Base-by-base conservation (phyloP, 1,284 basidiomycete species). In the Apiotrichum laibachii region DNA sequence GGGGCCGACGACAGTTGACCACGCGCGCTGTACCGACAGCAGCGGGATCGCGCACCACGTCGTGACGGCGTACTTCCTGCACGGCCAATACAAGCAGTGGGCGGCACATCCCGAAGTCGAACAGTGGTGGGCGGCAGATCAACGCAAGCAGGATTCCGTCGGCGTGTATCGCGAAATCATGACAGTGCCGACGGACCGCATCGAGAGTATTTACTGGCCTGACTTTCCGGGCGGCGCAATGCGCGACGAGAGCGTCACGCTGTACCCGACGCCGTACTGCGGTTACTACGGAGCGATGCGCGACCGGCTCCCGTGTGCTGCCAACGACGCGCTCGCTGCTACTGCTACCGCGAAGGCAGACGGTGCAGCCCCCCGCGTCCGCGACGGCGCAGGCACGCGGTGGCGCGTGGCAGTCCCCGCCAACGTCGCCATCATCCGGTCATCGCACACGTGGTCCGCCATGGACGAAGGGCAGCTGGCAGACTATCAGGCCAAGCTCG, bases 241-340 rank as follows among this genome's bases (percentile, higher is more conserved):
- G 50, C 34, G 19, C 22, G 55, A 56, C 35, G 21, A 47, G 10
- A 35, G 35, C 21, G 47, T 56, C 6, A 34, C 34, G 47, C 19
- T 60, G 12, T 60, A 60, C 35, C 59, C 59, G 3, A 60, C 59
- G n/a, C 59, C 59, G 37, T 60, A 60, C 51, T 60, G 54, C 50
- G 59, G 59, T 43, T 60, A 60, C 51, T 60, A 60, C 22, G 59
- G 59, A 5, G 59, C 59, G 42, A 60, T 60, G 59, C 54, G 59
- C 10, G 59, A 60, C 55, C 54, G 59, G 11, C 47, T 60, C 10
- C n/a, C 11, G 3, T n/a, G 12, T 4, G 51, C 52, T 26, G 57
- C 42, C 3, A 9, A 53, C 16, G 43, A 52, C 40, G 26, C 34
- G 7, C 21, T 56, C 15, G 26, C 26, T 31, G 26, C 26, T 3